phyloP scores from a whole-genome alignment of 129 eudicot genomes.

The Arctium minus region DNA sequence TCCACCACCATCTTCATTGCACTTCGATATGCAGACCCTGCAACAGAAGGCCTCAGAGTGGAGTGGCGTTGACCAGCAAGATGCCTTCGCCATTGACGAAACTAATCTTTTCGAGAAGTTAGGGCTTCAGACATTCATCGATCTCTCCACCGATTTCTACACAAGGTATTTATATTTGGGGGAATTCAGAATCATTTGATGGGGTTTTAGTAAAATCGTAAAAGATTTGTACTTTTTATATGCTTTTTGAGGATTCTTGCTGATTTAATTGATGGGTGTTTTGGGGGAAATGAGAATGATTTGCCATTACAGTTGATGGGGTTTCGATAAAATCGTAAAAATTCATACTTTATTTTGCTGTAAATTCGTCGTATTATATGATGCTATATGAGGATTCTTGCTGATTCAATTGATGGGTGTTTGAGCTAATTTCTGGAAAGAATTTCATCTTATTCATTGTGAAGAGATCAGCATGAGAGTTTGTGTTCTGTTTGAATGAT shows the following conservation, averaged over 20 bases:
- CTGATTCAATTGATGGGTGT: neutral
- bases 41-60: constrained; percentile 85
- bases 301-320: neutral
- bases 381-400: neutral
- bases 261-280: neutral
- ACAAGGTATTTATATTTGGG: constrained; percentile 41
- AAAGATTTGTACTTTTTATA: neutral
- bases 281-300: neutral
- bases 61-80: constrained; percentile 76
- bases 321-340: neutral
- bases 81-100: constrained; percentile 88
- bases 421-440: neutral
- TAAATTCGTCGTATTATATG: neutral
- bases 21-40: constrained; percentile 65
- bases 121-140: constrained; percentile 83
- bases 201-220: neutral
- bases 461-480: neutral
- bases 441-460: neutral
- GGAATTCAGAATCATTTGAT: neutral
- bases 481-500: neutral
- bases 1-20: constrained; percentile 7
- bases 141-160: constrained; percentile 86
- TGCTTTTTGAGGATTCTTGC: neutral
- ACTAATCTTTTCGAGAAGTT: constrained; percentile 72
- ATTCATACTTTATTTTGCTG: neutral